Conservation (phyloP, 441 rosid genomes). For the Omphalea diandra region DNA sequence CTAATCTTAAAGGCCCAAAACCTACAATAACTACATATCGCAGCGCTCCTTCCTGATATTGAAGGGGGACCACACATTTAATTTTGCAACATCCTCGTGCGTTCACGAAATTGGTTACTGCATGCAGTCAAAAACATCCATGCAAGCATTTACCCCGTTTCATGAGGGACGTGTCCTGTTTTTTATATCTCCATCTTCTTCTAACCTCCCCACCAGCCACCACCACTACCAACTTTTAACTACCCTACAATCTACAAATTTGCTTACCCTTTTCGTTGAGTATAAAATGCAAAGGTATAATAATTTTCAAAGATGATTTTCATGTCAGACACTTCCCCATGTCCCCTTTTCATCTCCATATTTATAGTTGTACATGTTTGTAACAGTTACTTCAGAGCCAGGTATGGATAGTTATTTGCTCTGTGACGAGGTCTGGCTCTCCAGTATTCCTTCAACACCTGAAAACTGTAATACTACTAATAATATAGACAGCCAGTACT, state of each 20-base stretch:
- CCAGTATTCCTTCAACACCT: slow-evolving; percentile 29
- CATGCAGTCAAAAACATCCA: slow-evolving; percentile 28
- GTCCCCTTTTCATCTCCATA: not conserved
- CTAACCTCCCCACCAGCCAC: slow-evolving; percentile 24
- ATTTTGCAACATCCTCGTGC: slow-evolving; percentile 43
- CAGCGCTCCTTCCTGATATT: slow-evolving; percentile 4
- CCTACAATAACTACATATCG: not conserved
- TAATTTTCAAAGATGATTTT: not conserved
- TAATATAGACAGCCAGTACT: not conserved
- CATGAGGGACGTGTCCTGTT: slow-evolving; percentile 65
- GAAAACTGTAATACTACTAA: slow-evolving; percentile 17
- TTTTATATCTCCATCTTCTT: slow-evolving; percentile 32
- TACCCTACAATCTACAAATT: not conserved
- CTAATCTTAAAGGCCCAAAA: not conserved
- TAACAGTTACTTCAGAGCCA: not conserved
- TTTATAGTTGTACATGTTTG: not conserved
- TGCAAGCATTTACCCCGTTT: slow-evolving; percentile 70
- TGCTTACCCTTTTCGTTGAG: not conserved
- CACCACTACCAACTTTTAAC: slow-evolving; percentile 16
- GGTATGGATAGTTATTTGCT: slow-evolving; percentile 56
- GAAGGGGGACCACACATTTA: slow-evolving; percentile 15
- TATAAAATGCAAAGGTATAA: not conserved
- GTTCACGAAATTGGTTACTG: slow-evolving; percentile 68
- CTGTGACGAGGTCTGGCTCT: slow-evolving; percentile 72
- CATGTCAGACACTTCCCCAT: slow-evolving; percentile 22